Evolutionary conservation across 208 protist species (phyloP), one percentile per base, ranked within the genome.

Genomic region (Endotrypanum monterogeii): DNA sequence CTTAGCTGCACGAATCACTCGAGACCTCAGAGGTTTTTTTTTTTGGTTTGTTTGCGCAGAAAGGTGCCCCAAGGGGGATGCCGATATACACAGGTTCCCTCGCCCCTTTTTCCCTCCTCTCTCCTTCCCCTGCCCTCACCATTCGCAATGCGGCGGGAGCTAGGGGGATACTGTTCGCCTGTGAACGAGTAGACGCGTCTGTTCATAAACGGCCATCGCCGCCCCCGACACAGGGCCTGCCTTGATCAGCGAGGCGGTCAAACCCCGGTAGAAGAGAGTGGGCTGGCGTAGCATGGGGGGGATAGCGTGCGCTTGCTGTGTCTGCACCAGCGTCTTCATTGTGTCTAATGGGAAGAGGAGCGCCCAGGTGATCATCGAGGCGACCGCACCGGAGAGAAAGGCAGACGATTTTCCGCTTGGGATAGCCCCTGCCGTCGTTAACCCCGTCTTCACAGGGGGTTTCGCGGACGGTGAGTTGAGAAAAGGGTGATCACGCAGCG

Each of bases 301-400:
- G 28, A 83, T 54, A 39, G 70, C 46, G 51, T 82, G 76, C 30
- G 80, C 61, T 41, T 85, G 79, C n/a, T 85, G 80, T 39, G 90
- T 78, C 85, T 97, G 93, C 69, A 92, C 83, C 12, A 94, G 76
- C 14, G 93, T 97, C 73, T 97, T 97, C 55, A 95, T 32, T 23
- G 93, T 97, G 83, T 97, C 93, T 11, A 97, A 70, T 0, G 93
- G 93, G 62, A 89, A 97, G 1, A 97, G 71, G 4, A 97, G 35
- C 8, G 73, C 56, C 90, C 93, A 97, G 35, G 93, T 95, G 20
- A 79, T 58, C 87, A 92, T 93, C 23, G 82, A 89, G 2, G 92
- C 83, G 16, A 77, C 48, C 18, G 86, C 83, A 2, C 91, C 91
- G 23, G 92, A 79, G 20, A 89, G 23, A 69, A 94, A 94, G 39